Conservation (phyloP, 73 alveolate species). For the Diophrys sp. region DNA sequence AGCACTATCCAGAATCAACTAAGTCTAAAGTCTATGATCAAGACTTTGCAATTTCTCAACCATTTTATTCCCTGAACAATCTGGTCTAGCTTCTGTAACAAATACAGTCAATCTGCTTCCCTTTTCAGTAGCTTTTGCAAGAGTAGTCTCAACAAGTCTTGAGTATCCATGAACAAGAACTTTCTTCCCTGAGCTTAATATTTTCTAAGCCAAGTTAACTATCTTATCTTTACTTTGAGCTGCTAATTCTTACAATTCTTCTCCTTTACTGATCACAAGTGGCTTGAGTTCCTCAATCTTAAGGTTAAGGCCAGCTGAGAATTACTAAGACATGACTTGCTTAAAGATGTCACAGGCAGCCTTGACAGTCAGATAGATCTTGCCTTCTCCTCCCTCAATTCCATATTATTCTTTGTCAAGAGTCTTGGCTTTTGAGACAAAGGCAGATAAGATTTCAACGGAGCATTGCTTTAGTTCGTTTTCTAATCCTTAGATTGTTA, state of each 20-base stretch:
- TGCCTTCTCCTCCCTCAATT: neutral
- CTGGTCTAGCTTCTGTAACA: conserved; percentile 82
- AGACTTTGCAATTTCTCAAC: conserved; percentile 56
- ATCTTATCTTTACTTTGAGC: conserved; percentile 44
- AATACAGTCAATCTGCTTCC: conserved; percentile 77
- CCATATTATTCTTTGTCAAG: neutral
- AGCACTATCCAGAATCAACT: conserved; percentile 84
- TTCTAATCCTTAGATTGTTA: neutral
- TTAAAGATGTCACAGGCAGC: conserved; percentile 54
- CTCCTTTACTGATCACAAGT: neutral
- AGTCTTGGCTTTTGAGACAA: neutral
- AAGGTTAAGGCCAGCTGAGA: conserved; percentile 29
- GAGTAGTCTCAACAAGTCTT: conserved; percentile 61
- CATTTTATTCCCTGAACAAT: conserved; percentile 67
- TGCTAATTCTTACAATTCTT: conserved; percentile 14
- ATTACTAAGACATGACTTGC: conserved; percentile 61
- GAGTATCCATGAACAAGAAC: conserved; percentile 91
- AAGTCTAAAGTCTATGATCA: conserved; percentile 49
- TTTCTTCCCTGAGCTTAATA: conserved; percentile 41
- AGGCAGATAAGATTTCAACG: neutral
- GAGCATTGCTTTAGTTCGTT: neutral
- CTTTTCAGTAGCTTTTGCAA: conserved; percentile 71
- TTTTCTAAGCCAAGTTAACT: conserved; percentile 27
- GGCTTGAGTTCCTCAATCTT: conserved; percentile 53
- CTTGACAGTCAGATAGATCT: conserved; percentile 35